Evolutionary conservation across 306 rosid species (phyloP).

Genomic region (Cyamopsis tetragonoloba): DNA sequence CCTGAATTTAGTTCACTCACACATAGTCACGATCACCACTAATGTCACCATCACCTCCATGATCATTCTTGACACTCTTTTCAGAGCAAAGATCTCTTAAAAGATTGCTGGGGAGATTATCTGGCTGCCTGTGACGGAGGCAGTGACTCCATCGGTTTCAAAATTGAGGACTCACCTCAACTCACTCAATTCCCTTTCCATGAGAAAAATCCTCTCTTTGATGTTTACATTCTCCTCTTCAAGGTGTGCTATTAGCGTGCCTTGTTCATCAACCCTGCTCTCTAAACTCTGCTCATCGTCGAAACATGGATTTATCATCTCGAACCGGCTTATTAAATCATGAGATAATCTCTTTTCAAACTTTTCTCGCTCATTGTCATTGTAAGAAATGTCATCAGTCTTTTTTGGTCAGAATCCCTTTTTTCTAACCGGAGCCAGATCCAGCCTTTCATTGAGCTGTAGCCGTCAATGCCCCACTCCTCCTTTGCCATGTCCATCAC

Average conservation of each 20-base stretch:
- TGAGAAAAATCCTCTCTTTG: slow-evolving; percentile 60
- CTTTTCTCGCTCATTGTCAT: slow-evolving; percentile 51
- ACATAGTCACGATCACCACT: background rate
- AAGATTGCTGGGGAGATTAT: slow-evolving; percentile 40
- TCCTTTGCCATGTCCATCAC: slow-evolving; percentile 64
- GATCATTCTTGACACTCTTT: slow-evolving; percentile 41
- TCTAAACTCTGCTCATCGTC: slow-evolving; percentile 57
- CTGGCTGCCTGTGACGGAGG: slow-evolving; percentile 24
- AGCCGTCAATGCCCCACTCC: slow-evolving; percentile 83
- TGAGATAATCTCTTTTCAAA: slow-evolving; percentile 64
- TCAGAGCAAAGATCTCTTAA: slow-evolving; percentile 29
- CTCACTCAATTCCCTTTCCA: slow-evolving; percentile 66
- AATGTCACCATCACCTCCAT: slow-evolving; percentile 11
- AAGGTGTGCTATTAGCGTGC: slow-evolving; percentile 54
- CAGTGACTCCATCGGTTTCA: slow-evolving; percentile 38
- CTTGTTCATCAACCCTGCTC: slow-evolving; percentile 74
- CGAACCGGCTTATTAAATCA: slow-evolving; percentile 73
- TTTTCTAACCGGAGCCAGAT: slow-evolving; percentile 59
- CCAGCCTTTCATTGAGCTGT: slow-evolving; percentile 80
- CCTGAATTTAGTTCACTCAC: background rate
- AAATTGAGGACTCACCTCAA: slow-evolving; percentile 49
- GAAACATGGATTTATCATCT: slow-evolving; percentile 59
- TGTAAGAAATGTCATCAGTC: slow-evolving; percentile 36
- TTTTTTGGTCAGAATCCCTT: slow-evolving; percentile 26
- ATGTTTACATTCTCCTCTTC: slow-evolving; percentile 67